Evolutionary conservation across 345 rosid genomes (phyloP), one percentile per base, ranked within the genome.

Genomic region (Heritiera fomes): DNA sequence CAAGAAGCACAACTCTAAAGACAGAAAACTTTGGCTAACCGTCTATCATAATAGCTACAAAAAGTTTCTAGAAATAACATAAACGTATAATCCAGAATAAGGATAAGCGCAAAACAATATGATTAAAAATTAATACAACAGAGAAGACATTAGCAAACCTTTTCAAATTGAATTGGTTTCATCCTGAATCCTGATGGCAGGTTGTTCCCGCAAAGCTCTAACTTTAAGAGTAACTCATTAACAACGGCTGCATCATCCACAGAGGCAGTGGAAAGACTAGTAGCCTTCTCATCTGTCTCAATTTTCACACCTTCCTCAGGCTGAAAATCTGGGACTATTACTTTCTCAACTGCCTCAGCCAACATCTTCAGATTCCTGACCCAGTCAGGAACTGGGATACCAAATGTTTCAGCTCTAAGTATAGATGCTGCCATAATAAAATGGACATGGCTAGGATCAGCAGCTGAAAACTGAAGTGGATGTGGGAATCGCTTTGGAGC

Each of bases 101-200:
- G 13, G 53, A 50, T 50, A 50, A 50, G 53, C 53, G 4, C 15
- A 50, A 50, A 50, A 50, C 3, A 4, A 50, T 50, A 50, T 12
- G 53, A 53, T 14, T 53, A 17, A 71, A 38, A 71, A 38, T 6
- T 14, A 50, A 30, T 45, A 74, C 78, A 71, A 18, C 4, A 49
- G 34, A 32, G 40, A 11, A 41, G 66, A 58, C 46, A 75, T 53
- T 20, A 47, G 17, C 78, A 61, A 55, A 95, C 99, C 99, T 95
- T 95, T 88, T 95, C 99, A 79, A 95, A 95, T 77, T 95, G 98
- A 84, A 95, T 89, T 59, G 98, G 94, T 53, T 84, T 93, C 98
- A 92, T 91, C 88, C 87, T 88, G 88, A 85, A 93, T 14, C 85
- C 91, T 0, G 91, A 84, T 47, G 85, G 79, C 77, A 93, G 83